Evolutionary conservation across 2,329 filamentous ascomycete genomes (phyloP).

Genomic region (Atkinsonella hypoxylon): DNA sequence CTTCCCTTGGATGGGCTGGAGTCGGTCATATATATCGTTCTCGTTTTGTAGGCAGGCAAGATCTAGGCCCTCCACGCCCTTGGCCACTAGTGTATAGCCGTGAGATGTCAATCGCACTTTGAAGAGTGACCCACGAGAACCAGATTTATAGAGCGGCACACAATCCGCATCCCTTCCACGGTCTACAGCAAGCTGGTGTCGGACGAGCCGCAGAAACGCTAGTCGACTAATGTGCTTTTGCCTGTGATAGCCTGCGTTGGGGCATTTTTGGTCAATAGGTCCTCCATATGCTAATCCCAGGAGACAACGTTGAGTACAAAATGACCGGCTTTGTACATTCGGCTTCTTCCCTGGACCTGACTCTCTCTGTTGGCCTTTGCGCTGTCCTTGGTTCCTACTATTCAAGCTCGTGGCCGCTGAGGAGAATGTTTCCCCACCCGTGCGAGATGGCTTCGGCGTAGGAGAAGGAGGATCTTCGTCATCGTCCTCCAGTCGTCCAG

Average conservation of each 20-base stretch:
- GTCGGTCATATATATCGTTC: constrained; percentile 18
- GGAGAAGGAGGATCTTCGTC: constrained; percentile 2
- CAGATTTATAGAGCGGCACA: constrained; percentile 17
- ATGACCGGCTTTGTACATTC: constrained; percentile 2
- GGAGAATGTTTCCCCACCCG: no score
- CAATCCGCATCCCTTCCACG: constrained; percentile 18
- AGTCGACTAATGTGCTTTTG: constrained; percentile 12
- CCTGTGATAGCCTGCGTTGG: constrained; percentile 11
- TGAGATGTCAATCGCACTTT: constrained; percentile 23
- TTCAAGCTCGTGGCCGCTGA: no score
- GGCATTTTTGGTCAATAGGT: constrained; percentile 1
- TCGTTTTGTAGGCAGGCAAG: constrained; percentile 16
- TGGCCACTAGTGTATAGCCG: constrained; percentile 27
- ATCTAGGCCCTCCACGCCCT: constrained; percentile 21
- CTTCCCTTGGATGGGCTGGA: constrained; percentile 20
- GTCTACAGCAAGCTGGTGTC: constrained; percentile 18
- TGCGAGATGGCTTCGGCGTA: neutral
- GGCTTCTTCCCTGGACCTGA: neutral
- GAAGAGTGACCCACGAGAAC: constrained; percentile 21
- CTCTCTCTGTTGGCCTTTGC: no score
- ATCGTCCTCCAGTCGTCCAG: no score
- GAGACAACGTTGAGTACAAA: constrained; percentile 5
- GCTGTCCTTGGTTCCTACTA: no score
- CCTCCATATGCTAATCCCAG: constrained; percentile 2
- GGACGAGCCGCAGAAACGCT: constrained; percentile 17